Evolutionary conservation across 2,329 filamentous ascomycete species (phyloP).

Genomic region (Ceratocystis harringtonii): DNA sequence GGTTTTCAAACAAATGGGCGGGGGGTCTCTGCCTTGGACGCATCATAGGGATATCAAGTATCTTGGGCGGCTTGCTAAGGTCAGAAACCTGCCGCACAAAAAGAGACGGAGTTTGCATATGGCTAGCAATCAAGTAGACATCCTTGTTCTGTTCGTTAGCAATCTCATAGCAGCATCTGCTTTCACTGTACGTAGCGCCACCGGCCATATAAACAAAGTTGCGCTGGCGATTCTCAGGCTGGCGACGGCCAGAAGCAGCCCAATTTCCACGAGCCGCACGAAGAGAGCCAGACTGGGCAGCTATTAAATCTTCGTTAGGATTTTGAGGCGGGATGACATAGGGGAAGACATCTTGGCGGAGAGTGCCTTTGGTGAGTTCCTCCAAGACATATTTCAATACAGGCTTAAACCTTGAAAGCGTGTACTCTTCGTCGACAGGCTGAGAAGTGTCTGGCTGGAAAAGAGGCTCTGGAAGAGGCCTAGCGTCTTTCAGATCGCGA

Average conservation of each 20-base stretch:
- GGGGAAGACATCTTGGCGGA: constrained; percentile 54
- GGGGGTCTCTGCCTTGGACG: constrained; percentile 68
- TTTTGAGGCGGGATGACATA: constrained; percentile 57
- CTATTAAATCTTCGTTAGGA: constrained; percentile 42
- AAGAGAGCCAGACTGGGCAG: constrained; percentile 54
- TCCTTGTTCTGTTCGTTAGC: constrained; percentile 59
- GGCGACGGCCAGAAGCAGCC: constrained; percentile 65
- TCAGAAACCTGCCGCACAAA: constrained; percentile 75
- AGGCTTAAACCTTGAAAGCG: constrained; percentile 75
- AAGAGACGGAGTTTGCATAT: constrained; percentile 77
- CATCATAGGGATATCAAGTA: constrained; percentile 68
- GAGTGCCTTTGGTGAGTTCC: constrained; percentile 47
- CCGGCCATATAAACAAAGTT: constrained; percentile 91
- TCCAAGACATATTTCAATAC: constrained; percentile 73
- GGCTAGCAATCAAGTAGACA: constrained; percentile 74
- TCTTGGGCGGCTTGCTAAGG: constrained; percentile 57
- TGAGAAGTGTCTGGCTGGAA: constrained; percentile 41
- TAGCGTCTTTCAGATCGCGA: constrained; percentile 58
- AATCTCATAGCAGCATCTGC: constrained; percentile 76
- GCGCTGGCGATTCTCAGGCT: constrained; percentile 69
- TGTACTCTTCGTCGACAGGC: constrained; percentile 55
- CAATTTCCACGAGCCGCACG: constrained; percentile 88
- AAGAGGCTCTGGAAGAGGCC: constrained; percentile 47
- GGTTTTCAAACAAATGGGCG: constrained; percentile 66
- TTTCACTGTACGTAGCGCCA: constrained; percentile 85